A percentile compares a stretch with the other conserved stretches of the same genome.
These are phyloP conservation scores for Linderniella brevidens DNA, from an alignment of 257 asterid genomes.

Conservation along the genomic window DNA sequence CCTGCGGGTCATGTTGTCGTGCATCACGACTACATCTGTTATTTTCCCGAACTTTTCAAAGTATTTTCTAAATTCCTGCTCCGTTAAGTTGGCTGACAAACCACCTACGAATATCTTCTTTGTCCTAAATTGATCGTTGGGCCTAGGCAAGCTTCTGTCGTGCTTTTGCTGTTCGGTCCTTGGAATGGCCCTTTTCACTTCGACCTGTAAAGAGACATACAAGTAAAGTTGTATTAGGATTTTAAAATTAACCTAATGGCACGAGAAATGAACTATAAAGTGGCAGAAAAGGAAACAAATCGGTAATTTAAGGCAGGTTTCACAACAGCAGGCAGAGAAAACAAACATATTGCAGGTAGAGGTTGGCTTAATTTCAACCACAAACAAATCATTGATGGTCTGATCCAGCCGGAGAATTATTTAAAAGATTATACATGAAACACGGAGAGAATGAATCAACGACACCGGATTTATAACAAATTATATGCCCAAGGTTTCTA, in stretches of 20 bases:
- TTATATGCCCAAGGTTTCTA: no score
- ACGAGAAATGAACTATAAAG: not conserved
- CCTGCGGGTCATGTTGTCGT: slow-evolving; percentile 64
- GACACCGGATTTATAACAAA: no score
- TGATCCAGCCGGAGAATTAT: no score
- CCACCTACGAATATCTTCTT: slow-evolving; percentile 96
- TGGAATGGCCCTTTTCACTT: slow-evolving; percentile 90
- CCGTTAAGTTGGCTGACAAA: slow-evolving; percentile 57
- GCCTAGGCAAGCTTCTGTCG: slow-evolving; percentile 30
- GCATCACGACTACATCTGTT: slow-evolving; percentile 87
- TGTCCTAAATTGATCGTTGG: slow-evolving; percentile 35
- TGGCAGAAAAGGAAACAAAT: not conserved
- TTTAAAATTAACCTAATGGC: not conserved
- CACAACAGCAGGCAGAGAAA: no score
- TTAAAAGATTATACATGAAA: no score
- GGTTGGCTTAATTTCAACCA: no score
- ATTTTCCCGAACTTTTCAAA: slow-evolving; percentile 77
- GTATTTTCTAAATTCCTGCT: slow-evolving; percentile 67
- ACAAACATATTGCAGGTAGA: no score
- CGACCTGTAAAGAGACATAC: slow-evolving; percentile 31
- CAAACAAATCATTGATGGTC: no score
- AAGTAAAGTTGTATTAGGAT: not conserved
- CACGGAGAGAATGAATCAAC: no score
- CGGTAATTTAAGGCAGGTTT: not conserved
- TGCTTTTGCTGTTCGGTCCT: slow-evolving; percentile 56